A percentile compares a stretch with the other conserved stretches of the same genome.
Conservation (phyloP, 2,329 filamentous ascomycete genomes). For the Clonostachys chloroleuca region DNA sequence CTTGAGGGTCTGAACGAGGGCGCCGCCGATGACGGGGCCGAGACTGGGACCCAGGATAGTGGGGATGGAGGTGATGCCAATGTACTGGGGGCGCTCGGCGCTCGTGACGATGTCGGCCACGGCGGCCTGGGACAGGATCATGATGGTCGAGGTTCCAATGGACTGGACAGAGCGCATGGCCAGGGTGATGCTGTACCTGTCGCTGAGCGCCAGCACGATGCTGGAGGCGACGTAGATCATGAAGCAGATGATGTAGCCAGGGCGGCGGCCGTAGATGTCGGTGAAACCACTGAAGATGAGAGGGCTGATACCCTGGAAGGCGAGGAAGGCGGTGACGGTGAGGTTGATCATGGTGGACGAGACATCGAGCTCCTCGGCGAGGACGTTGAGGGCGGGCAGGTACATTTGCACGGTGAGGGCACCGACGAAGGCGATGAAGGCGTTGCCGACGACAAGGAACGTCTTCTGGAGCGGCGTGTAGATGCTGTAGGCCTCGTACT, state of each 20-base stretch:
- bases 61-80: constrained; percentile 39
- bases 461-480: neutral
- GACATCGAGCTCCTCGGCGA: constrained; percentile 31
- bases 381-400: constrained; percentile 35
- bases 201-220: constrained; percentile 36
- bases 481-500: neutral
- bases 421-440: neutral
- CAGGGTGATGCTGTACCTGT: constrained; percentile 36
- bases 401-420: constrained; percentile 22
- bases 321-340: constrained; percentile 35
- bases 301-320: constrained; percentile 49
- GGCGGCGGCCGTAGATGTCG: constrained; percentile 41
- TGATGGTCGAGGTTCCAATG: constrained; percentile 46
- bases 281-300: constrained; percentile 44
- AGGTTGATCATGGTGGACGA: constrained; percentile 27
- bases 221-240: constrained; percentile 38
- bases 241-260: constrained; percentile 41
- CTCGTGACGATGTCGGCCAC: constrained; percentile 53
- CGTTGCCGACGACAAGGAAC: neutral
- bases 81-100: constrained; percentile 50
- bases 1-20: constrained; percentile 43
- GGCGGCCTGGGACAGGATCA: constrained; percentile 47
- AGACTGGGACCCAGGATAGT: constrained; percentile 25
- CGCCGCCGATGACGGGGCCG: constrained; percentile 47
- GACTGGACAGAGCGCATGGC: constrained; percentile 45